Conservation (phyloP, 116 monocot genomes). For the Cymodocea nodosa region DNA sequence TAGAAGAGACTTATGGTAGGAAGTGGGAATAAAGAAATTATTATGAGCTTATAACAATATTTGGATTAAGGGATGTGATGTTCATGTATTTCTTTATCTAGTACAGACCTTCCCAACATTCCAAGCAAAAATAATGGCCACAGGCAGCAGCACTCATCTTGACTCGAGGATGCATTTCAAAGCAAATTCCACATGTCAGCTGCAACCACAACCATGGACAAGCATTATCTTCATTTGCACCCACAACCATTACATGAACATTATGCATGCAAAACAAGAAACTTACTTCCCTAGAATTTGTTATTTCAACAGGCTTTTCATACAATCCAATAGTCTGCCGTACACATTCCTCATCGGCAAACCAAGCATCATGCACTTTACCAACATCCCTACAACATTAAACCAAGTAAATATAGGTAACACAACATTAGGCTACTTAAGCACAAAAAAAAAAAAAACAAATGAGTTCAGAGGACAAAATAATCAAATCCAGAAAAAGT, state of each 20-base stretch:
- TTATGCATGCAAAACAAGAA: conserved; percentile 5
- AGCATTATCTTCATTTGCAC: background rate
- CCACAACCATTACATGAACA: background rate
- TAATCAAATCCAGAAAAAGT: too few relatives aligned
- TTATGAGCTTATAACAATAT: too few relatives aligned
- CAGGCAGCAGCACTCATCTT: conserved; percentile 43
- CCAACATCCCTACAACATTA: conserved; percentile 37
- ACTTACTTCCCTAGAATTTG: conserved; percentile 29
- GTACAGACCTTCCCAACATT: conserved; percentile 61
- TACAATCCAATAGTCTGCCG: conserved; percentile 45
- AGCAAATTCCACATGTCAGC: conserved; percentile 71
- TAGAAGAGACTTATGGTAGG: too few relatives aligned
- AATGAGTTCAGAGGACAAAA: too few relatives aligned
- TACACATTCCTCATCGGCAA: conserved; percentile 52
- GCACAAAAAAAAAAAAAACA: too few relatives aligned
- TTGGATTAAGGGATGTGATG: background rate
- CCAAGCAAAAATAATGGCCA: conserved; percentile 50
- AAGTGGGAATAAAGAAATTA: too few relatives aligned
- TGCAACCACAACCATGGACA: conserved; percentile 8
- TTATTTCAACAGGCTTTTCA: conserved; percentile 24
- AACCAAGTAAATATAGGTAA: background rate
- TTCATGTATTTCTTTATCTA: background rate
- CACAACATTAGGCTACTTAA: background rate
- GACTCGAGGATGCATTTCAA: conserved; percentile 37
- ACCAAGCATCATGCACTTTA: conserved; percentile 70